Conservation (phyloP, 306 rosid species). For the Cucumis hystrix region DNA sequence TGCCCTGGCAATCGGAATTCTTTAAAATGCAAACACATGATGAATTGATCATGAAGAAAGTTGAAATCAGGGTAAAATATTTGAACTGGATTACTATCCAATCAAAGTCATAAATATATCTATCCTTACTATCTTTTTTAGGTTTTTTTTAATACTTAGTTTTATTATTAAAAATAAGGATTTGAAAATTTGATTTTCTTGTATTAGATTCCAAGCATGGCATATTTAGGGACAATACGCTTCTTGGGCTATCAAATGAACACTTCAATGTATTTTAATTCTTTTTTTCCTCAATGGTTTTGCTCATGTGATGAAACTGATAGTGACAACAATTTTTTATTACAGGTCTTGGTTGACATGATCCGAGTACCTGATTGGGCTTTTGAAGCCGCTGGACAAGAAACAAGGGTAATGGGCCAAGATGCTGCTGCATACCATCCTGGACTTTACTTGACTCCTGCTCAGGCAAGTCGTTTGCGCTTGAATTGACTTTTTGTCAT, state of each 20-base stretch:
- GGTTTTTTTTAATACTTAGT: not conserved
- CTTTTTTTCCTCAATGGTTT: not conserved
- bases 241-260: not conserved
- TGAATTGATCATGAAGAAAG: not conserved
- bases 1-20: not conserved
- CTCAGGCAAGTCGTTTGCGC: constrained; percentile 48
- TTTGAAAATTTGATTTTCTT: not conserved
- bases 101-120: not conserved
- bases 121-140: not conserved
- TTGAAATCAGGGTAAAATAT: too few species aligned
- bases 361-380: constrained; percentile 99
- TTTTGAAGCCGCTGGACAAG: constrained; percentile 97
- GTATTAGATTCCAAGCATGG: not conserved
- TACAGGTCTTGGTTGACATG: constrained; percentile 86
- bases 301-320: not conserved
- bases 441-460: constrained; percentile 89
- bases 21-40: not conserved
- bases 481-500: not conserved
- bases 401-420: constrained; percentile 87
- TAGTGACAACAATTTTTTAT: not conserved
- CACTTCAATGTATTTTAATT: not conserved
- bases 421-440: constrained; percentile 90
- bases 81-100: too few species aligned
- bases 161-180: not conserved
- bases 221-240: not conserved